These are phyloP conservation scores for Xylogone sp. DNA, from an alignment of 2,329 filamentous ascomycete genomes.

Conservation along the genomic window DNA sequence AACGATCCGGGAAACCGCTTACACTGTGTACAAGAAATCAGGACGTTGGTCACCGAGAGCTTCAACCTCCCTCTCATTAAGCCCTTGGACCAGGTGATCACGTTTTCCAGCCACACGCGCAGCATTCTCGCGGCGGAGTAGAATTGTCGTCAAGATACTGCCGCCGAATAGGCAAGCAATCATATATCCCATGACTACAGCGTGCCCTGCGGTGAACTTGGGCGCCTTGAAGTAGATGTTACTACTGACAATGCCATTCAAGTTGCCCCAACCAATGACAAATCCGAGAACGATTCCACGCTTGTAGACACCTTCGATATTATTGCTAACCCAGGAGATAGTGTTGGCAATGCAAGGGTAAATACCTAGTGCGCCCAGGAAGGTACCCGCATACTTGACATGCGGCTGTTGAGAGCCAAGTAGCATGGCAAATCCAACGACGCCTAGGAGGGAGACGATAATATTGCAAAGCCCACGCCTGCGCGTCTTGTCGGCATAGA, in stretches of 20 bases:
- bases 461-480: conserved; percentile 78
- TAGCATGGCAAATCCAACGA: conserved; percentile 76
- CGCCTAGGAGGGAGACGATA: conserved; percentile 61
- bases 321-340: conserved; percentile 83
- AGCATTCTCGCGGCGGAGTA: conserved; percentile 64
- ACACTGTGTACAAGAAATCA: conserved; percentile 67
- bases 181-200: conserved; percentile 70
- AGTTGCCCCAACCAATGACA: conserved; percentile 87
- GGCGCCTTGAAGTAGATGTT: conserved; percentile 66
- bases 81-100: conserved; percentile 60
- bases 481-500: conserved; percentile 67
- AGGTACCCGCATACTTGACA: conserved; percentile 77
- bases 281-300: conserved; percentile 81
- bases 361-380: conserved; percentile 80
- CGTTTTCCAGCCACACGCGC: conserved; percentile 59
- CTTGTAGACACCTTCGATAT: conserved; percentile 88
- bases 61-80: conserved; percentile 57
- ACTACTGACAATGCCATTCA: conserved; percentile 77
- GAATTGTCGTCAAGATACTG: conserved; percentile 59
- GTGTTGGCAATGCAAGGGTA: conserved; percentile 85
- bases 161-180: conserved; percentile 64
- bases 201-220: conserved; percentile 67
- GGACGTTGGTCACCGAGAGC: conserved; percentile 66
- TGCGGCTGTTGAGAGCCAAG: conserved; percentile 57
- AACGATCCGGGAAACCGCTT: background rate